phyloP scores from a whole-genome alignment of 2,329 filamentous ascomycete species.

The Alternaria rosae region DNA sequence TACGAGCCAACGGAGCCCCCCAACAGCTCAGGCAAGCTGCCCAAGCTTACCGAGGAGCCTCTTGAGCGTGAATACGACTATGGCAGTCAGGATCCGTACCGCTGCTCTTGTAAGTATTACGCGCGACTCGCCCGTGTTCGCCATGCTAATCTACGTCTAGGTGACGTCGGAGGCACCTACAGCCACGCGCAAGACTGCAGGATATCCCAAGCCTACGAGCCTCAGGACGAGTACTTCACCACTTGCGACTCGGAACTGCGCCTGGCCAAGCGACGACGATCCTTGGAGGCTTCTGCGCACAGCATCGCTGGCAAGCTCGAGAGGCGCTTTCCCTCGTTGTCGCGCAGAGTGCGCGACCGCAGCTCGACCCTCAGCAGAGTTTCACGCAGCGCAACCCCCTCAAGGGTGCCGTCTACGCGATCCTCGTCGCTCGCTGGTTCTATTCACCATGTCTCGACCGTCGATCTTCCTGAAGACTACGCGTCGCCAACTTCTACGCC shows the following conservation, averaged over 20 bases:
- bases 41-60: slow-evolving; percentile 86
- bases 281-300: slow-evolving; percentile 66
- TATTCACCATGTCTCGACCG: slow-evolving; percentile 52
- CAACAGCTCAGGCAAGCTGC: slow-evolving; percentile 70
- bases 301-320: slow-evolving; percentile 71
- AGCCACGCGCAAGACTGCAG: slow-evolving; percentile 56
- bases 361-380: slow-evolving; percentile 47
- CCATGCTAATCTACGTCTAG: slow-evolving; percentile 52
- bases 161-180: slow-evolving; percentile 64
- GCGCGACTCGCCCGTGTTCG: slow-evolving; percentile 8
- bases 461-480: slow-evolving; percentile 49
- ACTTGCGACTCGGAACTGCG: slow-evolving; percentile 64
- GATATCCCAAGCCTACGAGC: slow-evolving; percentile 68
- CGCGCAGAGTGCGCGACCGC: slow-evolving; percentile 62
- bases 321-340: slow-evolving; percentile 64
- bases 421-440: slow-evolving; percentile 79
- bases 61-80: slow-evolving; percentile 71
- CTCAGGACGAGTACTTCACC: slow-evolving; percentile 68
- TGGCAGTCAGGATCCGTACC: slow-evolving; percentile 57
- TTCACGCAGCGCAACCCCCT: slow-evolving; percentile 56
- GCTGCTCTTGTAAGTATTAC: slow-evolving; percentile 73
- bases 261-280: slow-evolving; percentile 64
- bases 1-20: slow-evolving; percentile 64
- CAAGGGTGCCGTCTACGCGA: slow-evolving; percentile 71
- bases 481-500: slow-evolving; percentile 34